Evolutionary conservation across 306 rosid genomes (phyloP).

Genomic region (Vicia sativa): DNA sequence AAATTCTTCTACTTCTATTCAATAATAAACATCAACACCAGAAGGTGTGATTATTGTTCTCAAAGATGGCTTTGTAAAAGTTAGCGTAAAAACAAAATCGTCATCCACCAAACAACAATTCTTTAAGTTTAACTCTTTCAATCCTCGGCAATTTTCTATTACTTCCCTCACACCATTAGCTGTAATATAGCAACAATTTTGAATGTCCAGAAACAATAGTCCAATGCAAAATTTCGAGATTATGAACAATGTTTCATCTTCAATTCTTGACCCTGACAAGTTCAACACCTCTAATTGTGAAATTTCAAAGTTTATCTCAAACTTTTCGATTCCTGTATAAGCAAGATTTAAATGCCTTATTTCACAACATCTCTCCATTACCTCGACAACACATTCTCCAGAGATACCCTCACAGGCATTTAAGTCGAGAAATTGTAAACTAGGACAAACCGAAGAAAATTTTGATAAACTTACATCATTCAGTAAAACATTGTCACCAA

Average conservation of each 20-base stretch:
- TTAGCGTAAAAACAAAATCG: slow-evolving; percentile 53
- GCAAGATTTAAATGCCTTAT: slow-evolving; percentile 53
- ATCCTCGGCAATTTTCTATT: slow-evolving; percentile 49
- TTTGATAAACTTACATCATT: slow-evolving; percentile 38
- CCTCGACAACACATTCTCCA: slow-evolving; percentile 46
- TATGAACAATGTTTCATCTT: slow-evolving; percentile 53
- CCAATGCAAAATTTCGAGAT: slow-evolving; percentile 58
- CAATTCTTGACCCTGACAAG: slow-evolving; percentile 45
- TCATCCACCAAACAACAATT: slow-evolving; percentile 43
- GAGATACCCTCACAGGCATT: slow-evolving; percentile 48
- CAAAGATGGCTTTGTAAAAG: slow-evolving; percentile 55
- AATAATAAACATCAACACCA: slow-evolving; percentile 41
- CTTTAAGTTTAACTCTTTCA: slow-evolving; percentile 67
- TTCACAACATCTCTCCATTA: slow-evolving; percentile 53
- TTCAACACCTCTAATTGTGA: slow-evolving; percentile 53
- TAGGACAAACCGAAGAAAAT: slow-evolving; percentile 54
- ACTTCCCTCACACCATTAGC: slow-evolving; percentile 61
- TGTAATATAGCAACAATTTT: slow-evolving; percentile 55
- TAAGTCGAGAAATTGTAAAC: slow-evolving; percentile 61
- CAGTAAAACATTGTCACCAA: slow-evolving; percentile 48
- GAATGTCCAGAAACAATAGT: slow-evolving; percentile 49
- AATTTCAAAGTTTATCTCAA: slow-evolving; percentile 49
- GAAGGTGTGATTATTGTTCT: slow-evolving; percentile 54
- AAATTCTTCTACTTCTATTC: slow-evolving; percentile 37
- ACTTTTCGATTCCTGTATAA: slow-evolving; percentile 29